A percentile compares a stretch with the other conserved stretches of the same genome.
Evolutionary conservation across 768 basidiomycete species (phyloP).

Genomic region (Termitomyces sp.): DNA sequence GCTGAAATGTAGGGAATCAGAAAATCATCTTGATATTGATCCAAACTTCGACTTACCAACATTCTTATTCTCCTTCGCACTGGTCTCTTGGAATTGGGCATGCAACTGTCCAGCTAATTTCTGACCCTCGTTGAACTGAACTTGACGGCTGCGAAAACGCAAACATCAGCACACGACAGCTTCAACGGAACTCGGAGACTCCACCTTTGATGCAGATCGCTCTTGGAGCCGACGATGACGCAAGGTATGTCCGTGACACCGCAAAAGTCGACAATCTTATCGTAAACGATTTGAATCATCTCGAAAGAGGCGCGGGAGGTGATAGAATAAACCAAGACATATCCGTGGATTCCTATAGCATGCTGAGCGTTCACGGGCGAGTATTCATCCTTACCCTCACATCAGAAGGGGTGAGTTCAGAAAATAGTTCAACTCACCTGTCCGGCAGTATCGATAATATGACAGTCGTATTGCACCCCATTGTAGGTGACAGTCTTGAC

Average conservation of each 20-base stretch:
- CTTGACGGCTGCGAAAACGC: constrained; percentile 55
- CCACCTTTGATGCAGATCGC: constrained; percentile 79
- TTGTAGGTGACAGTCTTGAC: constrained; percentile 84
- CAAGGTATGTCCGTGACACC: constrained; percentile 86
- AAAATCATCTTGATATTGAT: constrained; percentile 1
- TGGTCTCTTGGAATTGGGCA: constrained; percentile 85
- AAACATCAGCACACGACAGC: constrained; percentile 21
- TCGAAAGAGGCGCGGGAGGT: constrained; percentile 87
- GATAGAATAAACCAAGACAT: constrained; percentile 94
- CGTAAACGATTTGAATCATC: constrained; percentile 91
- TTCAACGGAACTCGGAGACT: constrained; percentile 14
- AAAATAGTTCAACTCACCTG: constrained; percentile 56
- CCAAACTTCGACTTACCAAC: constrained; percentile 61
- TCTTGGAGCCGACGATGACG: constrained; percentile 93
- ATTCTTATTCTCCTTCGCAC: constrained; percentile 83
- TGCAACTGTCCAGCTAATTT: constrained; percentile 68
- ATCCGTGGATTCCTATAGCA: constrained; percentile 96
- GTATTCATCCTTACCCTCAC: constrained; percentile 79
- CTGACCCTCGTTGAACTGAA: constrained; percentile 70
- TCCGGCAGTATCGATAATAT: constrained; percentile 97
- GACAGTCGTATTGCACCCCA: constrained; percentile 91
- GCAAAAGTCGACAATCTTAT: constrained; percentile 94
- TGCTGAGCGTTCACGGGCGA: constrained; percentile 91
- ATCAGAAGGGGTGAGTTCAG: background rate
- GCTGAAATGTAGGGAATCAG: constrained; percentile 36